Evolutionary conservation across 176 grass and related monocot genomes (phyloP).

Genomic region (Alloteropsis semialata): DNA sequence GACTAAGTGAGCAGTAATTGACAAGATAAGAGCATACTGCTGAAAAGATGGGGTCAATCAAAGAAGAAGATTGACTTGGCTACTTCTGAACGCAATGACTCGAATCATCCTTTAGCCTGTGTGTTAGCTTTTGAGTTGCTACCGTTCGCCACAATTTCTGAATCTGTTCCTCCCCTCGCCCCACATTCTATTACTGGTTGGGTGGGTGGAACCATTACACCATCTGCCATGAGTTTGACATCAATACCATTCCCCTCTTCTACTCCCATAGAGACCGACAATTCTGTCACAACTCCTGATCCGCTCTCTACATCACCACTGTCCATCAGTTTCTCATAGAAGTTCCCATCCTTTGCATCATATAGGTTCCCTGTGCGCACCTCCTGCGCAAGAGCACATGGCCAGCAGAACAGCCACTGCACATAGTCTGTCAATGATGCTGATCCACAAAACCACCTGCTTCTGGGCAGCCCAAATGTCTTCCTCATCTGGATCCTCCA

Average conservation of each 20-base stretch:
- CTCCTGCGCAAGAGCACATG: slow-evolving; percentile 78
- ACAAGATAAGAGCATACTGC: not conserved
- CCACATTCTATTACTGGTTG: slow-evolving; percentile 41
- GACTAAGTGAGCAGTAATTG: not conserved
- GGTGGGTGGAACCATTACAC: slow-evolving; percentile 43
- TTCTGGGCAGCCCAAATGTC: slow-evolving; percentile 52
- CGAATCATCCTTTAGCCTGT: slow-evolving; percentile 1
- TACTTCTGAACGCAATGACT: not conserved
- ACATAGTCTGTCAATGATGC: slow-evolving; percentile 57
- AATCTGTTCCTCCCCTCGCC: not conserved
- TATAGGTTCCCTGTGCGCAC: slow-evolving; percentile 82
- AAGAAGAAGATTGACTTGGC: slow-evolving; percentile 9
- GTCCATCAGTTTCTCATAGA: slow-evolving; percentile 38
- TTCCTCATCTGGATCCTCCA: slow-evolving; percentile 96
- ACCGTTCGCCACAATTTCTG: not conserved
- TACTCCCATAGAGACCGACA: not conserved
- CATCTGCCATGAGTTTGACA: not conserved
- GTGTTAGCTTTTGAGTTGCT: slow-evolving; percentile 31
- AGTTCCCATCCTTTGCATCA: slow-evolving; percentile 40
- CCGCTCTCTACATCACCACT: slow-evolving; percentile 1
- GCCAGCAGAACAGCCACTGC: slow-evolving; percentile 84
- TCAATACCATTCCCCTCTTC: not conserved
- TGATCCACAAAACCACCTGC: slow-evolving; percentile 45
- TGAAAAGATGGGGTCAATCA: not conserved
- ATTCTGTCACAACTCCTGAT: not conserved